phyloP scores from a whole-genome alignment of 2,329 filamentous ascomycete genomes.

The Fusarium phyllophilum region DNA sequence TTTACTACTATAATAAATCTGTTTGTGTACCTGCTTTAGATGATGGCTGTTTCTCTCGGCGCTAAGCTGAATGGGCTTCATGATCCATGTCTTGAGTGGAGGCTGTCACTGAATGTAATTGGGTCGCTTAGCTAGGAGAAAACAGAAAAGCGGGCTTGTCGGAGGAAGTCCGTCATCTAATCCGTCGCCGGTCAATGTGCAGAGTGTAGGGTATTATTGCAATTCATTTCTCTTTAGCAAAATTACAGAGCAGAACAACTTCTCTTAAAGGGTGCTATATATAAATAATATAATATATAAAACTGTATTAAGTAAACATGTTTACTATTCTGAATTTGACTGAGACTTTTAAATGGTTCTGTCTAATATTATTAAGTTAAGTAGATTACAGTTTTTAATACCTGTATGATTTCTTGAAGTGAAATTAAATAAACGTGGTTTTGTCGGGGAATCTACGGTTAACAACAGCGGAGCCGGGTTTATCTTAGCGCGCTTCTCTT shows the following conservation, averaged over 20 bases:
- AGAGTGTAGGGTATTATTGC: neutral
- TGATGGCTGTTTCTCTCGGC: neutral
- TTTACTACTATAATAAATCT: neutral
- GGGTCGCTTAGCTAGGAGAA: neutral
- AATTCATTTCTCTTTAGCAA: neutral
- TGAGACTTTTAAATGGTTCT: fast-evolving
- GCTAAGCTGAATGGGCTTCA: neutral
- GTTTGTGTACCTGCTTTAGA: fast-evolving
- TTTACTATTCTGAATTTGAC: fast-evolving
- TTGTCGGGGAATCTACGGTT: too few relatives aligned
- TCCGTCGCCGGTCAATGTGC: neutral
- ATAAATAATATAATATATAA: neutral
- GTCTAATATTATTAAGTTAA: too few relatives aligned
- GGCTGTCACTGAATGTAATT: neutral
- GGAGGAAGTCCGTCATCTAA: neutral
- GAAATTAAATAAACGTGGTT: too few relatives aligned
- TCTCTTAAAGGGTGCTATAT: neutral
- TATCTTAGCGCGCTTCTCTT: too few relatives aligned
- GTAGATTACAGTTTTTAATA: too few relatives aligned
- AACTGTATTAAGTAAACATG: fast-evolving
- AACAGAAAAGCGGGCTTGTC: neutral
- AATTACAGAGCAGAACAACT: too few relatives aligned
- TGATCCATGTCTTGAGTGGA: fast-evolving
- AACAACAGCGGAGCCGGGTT: too few relatives aligned
- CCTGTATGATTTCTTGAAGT: too few relatives aligned